phyloP scores from a whole-genome alignment of 257 asterid genomes.

The Osmanthus fragrans region DNA sequence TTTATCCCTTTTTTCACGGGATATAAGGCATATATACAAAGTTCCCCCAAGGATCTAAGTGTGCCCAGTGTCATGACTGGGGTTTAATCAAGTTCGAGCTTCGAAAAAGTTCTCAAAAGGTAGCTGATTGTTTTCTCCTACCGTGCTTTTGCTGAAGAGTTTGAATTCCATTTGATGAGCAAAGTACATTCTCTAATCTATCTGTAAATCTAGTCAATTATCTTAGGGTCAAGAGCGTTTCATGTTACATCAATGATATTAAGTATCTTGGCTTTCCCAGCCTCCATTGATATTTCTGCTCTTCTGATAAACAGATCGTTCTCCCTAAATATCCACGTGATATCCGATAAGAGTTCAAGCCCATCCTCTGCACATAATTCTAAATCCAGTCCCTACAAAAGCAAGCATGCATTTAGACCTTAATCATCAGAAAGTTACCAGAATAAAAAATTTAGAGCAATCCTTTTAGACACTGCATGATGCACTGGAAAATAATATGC shows the following conservation, averaged over 20 bases:
- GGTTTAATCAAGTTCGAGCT: constrained; percentile 40
- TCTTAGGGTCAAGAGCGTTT: constrained; percentile 56
- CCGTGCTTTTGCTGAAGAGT: constrained; percentile 37
- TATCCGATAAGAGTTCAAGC: constrained; percentile 64
- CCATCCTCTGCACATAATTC: constrained; percentile 65
- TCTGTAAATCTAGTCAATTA: constrained; percentile 57
- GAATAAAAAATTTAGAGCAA: constrained; percentile 32
- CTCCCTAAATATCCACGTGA: constrained; percentile 73
- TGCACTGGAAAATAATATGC: constrained; percentile 21
- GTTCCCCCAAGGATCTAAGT: background rate
- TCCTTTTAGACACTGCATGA: constrained; percentile 68
- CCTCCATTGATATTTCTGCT: constrained; percentile 71
- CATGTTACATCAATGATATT: constrained; percentile 70
- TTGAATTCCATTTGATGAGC: constrained; percentile 52
- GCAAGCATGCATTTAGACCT: constrained; percentile 16
- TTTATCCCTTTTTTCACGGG: background rate
- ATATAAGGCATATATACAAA: constrained; percentile 10
- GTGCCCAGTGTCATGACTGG: constrained; percentile 8
- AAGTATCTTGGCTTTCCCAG: constrained; percentile 65
- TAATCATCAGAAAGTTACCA: background rate
- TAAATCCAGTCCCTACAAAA: constrained; percentile 64
- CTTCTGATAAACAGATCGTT: constrained; percentile 63
- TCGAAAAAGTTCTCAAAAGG: constrained; percentile 56
- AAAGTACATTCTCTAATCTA: constrained; percentile 56
- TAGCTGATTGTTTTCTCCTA: constrained; percentile 54